Evolutionary conservation across 2,329 filamentous ascomycete species (phyloP).

Genomic region (Paraconiothyrium brasiliense): DNA sequence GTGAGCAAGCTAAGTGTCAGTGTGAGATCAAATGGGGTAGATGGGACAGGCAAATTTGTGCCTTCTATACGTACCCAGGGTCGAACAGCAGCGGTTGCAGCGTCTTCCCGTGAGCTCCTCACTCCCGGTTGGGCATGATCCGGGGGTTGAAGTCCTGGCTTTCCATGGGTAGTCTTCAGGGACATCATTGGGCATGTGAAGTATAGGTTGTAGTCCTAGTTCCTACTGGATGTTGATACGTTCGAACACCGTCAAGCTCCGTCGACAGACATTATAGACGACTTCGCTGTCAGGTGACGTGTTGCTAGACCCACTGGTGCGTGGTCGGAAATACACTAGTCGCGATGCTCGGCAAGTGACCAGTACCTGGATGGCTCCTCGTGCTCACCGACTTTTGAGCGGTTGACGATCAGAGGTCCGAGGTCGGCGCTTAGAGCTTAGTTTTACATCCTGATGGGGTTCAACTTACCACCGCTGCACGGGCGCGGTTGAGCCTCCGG

Average conservation of each 20-base stretch:
- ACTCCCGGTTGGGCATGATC: neutral
- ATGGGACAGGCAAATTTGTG: slow-evolving; percentile 36
- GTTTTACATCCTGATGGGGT: slow-evolving; percentile 30
- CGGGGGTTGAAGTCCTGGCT: neutral
- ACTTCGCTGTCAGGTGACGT: slow-evolving; percentile 10
- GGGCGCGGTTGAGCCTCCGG: slow-evolving; percentile 29
- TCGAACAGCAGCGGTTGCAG: slow-evolving; percentile 7
- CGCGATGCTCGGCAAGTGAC: slow-evolving; percentile 30
- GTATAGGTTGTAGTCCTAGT: slow-evolving; percentile 1
- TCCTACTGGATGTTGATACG: slow-evolving; percentile 5
- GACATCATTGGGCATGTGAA: slow-evolving; percentile 3
- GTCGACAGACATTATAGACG: slow-evolving; percentile 18
- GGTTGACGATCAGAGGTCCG: slow-evolving; percentile 38
- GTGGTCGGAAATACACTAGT: slow-evolving; percentile 18
- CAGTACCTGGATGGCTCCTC: slow-evolving; percentile 32
- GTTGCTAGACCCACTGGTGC: slow-evolving; percentile 11
- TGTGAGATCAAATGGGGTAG: slow-evolving; percentile 38
- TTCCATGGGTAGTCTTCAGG: slow-evolving; percentile 7
- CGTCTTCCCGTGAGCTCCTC: slow-evolving; percentile 8
- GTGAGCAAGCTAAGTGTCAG: slow-evolving; percentile 43
- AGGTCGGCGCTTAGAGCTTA: slow-evolving; percentile 31
- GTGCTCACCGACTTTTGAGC: slow-evolving; percentile 37
- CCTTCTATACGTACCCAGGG: slow-evolving; percentile 47
- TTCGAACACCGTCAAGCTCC: slow-evolving; percentile 12
- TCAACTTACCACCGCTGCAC: slow-evolving; percentile 41